These are phyloP conservation scores for Porphyra umbilicalis DNA, from an alignment of 31 red algal genomes.

Conservation along the genomic window DNA sequence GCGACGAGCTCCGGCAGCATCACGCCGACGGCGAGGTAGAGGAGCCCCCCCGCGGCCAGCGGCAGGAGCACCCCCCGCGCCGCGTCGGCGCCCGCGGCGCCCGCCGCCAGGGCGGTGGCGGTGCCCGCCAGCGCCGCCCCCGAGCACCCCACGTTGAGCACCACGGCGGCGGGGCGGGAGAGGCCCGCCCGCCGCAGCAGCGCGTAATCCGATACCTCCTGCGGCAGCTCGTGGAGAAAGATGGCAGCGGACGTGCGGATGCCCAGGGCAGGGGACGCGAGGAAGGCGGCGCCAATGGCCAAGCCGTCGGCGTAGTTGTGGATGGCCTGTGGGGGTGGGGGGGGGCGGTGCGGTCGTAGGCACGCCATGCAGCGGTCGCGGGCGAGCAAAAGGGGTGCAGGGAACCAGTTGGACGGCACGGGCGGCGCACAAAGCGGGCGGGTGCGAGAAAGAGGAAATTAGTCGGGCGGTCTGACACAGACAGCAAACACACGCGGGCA, in stretches of 20 bases:
- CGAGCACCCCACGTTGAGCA: slow-evolving; percentile 50
- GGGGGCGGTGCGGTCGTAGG: too few species aligned
- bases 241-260: slow-evolving; percentile 58
- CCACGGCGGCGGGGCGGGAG: slow-evolving; percentile 17
- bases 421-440: too few species aligned
- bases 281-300: slow-evolving; percentile 49
- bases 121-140: slow-evolving; percentile 39
- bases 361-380: too few species aligned
- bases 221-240: slow-evolving; percentile 84
- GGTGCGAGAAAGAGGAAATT: too few species aligned
- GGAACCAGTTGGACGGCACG: too few species aligned
- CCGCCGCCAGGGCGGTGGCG: slow-evolving; percentile 10
- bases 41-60: slow-evolving; percentile 49
- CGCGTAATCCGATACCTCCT: slow-evolving; percentile 78
- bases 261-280: slow-evolving; percentile 17
- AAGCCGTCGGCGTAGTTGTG: slow-evolving; percentile 89
- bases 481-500: too few species aligned
- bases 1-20: slow-evolving; percentile 46
- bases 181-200: slow-evolving; percentile 63
- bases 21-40: slow-evolving; percentile 60
- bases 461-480: too few species aligned
- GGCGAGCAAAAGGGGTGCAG: too few species aligned
- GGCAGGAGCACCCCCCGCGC: slow-evolving; percentile 29
- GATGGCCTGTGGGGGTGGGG: slow-evolving; percentile 56
- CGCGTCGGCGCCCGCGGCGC: slow-evolving; percentile 4